Percentiles rank a stretch among this genome's conserved stretches.
Evolutionary conservation across 148 eudicot genomes (phyloP).

Genomic region (Vaccinium myrtillus): DNA sequence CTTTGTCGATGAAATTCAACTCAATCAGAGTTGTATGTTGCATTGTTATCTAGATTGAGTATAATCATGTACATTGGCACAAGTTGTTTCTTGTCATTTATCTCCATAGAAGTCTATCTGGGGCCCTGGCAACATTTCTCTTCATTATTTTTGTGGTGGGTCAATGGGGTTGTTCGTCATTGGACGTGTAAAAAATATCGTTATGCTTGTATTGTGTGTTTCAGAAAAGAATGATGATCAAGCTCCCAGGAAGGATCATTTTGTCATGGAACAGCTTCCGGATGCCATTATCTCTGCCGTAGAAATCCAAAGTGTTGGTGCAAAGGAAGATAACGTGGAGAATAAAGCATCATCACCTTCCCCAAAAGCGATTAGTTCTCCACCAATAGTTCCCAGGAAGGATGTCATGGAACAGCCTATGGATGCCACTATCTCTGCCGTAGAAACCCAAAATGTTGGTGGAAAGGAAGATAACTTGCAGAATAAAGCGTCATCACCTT

Average conservation of each 20-base stretch:
- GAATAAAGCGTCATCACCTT: neutral
- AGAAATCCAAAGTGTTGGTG: neutral
- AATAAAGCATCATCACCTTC: neutral
- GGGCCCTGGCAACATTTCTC: neutral
- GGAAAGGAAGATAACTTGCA: neutral
- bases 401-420: conserved; percentile 2
- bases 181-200: neutral
- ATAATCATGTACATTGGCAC: neutral
- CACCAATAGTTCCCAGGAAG: neutral
- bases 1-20: neutral
- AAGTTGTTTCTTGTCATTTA: neutral
- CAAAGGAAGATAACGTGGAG: neutral
- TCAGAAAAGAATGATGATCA: neutral
- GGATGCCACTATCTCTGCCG: neutral
- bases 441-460: neutral
- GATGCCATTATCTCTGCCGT: neutral
- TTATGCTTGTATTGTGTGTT: neutral
- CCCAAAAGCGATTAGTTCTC: no score
- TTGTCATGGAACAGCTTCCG: neutral
- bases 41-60: neutral
- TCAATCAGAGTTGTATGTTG: neutral
- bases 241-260: conserved; percentile 8
- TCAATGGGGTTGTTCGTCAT: neutral
- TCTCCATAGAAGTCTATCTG: neutral
- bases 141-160: neutral